phyloP scores from a whole-genome alignment of 768 basidiomycete species.

The Mycena vulgaris region DNA sequence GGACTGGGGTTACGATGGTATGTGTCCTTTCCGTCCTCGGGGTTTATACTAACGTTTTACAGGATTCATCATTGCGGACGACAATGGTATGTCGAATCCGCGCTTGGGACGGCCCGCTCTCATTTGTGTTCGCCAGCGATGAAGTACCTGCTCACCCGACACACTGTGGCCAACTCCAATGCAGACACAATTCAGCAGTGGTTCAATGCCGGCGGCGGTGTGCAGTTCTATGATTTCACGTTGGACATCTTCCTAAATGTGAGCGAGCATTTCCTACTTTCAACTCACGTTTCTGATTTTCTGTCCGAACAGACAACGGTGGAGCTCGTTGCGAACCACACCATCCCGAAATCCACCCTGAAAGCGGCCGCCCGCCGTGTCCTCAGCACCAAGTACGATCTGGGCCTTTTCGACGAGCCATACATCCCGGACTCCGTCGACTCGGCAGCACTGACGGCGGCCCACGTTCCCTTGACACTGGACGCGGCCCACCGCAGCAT shows the following conservation, averaged over 20 bases:
- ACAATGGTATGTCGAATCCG: slow-evolving; percentile 33
- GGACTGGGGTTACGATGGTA: slow-evolving; percentile 45
- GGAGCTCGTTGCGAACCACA: slow-evolving; percentile 40
- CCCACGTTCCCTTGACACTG: slow-evolving; percentile 43
- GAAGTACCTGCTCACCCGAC: slow-evolving; percentile 29
- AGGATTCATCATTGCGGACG: slow-evolving; percentile 41
- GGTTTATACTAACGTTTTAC: neutral
- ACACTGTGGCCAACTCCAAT: slow-evolving; percentile 36
- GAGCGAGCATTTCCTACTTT: neutral
- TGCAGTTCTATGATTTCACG: slow-evolving; percentile 44
- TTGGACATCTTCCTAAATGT: slow-evolving; percentile 43
- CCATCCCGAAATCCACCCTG: slow-evolving; percentile 38
- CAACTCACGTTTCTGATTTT: neutral
- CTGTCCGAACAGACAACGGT: slow-evolving; percentile 26
- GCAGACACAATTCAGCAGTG: slow-evolving; percentile 45
- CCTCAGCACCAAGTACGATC: slow-evolving; percentile 43
- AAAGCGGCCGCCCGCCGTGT: slow-evolving; percentile 39
- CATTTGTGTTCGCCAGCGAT: slow-evolving; percentile 29
- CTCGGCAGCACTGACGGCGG: slow-evolving; percentile 35
- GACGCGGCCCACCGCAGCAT: slow-evolving; percentile 44
- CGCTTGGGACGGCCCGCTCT: neutral
- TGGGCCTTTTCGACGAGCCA: slow-evolving; percentile 39
- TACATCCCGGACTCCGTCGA: slow-evolving; percentile 39
- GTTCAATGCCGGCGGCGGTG: slow-evolving; percentile 46
- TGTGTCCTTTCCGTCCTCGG: neutral